phyloP scores from a whole-genome alignment of 2,329 filamentous ascomycete genomes.

The Pseudogymnoascus sp. region DNA sequence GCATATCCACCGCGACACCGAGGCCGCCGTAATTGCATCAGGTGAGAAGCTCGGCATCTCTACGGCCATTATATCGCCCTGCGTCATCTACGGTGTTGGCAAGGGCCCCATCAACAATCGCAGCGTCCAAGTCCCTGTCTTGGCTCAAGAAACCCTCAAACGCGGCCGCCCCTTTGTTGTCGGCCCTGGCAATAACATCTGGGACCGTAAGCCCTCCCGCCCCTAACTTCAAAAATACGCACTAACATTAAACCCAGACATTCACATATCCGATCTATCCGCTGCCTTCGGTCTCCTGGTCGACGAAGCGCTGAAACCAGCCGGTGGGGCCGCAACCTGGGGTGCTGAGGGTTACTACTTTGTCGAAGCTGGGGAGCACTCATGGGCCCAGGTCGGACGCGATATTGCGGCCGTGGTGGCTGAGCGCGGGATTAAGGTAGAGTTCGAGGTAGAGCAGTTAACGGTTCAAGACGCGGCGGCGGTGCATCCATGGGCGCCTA shows the following conservation, averaged over 20 bases:
- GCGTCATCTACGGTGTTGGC: slow-evolving; percentile 45
- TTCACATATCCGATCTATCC: slow-evolving; percentile 46
- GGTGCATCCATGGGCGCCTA: slow-evolving; percentile 14
- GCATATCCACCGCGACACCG: slow-evolving; percentile 42
- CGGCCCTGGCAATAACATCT: slow-evolving; percentile 38
- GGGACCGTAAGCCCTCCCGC: background rate
- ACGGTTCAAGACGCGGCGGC: slow-evolving; percentile 11
- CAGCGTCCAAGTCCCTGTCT: slow-evolving; percentile 39
- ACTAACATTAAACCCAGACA: slow-evolving; percentile 30
- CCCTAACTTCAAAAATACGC: background rate
- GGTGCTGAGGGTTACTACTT: slow-evolving; percentile 47
- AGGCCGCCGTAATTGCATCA: slow-evolving; percentile 39
- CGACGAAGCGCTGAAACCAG: slow-evolving; percentile 37
- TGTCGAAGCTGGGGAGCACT: slow-evolving; percentile 41
- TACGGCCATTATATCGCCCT: slow-evolving; percentile 48
- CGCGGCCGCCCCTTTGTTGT: slow-evolving; percentile 40
- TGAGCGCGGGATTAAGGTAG: slow-evolving; percentile 36
- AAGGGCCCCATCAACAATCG: slow-evolving; percentile 43
- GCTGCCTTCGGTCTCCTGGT: slow-evolving; percentile 41
- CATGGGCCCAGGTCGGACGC: slow-evolving; percentile 40
- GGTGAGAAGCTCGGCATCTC: slow-evolving; percentile 32
- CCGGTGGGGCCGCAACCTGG: slow-evolving; percentile 36
- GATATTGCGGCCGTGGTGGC: slow-evolving; percentile 38
- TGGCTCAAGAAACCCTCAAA: slow-evolving; percentile 36
- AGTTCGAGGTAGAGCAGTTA: slow-evolving; percentile 15